These are phyloP conservation scores for Sideroxylon spinosum DNA, from an alignment of 179 eudicot species.

Conservation along the genomic window DNA sequence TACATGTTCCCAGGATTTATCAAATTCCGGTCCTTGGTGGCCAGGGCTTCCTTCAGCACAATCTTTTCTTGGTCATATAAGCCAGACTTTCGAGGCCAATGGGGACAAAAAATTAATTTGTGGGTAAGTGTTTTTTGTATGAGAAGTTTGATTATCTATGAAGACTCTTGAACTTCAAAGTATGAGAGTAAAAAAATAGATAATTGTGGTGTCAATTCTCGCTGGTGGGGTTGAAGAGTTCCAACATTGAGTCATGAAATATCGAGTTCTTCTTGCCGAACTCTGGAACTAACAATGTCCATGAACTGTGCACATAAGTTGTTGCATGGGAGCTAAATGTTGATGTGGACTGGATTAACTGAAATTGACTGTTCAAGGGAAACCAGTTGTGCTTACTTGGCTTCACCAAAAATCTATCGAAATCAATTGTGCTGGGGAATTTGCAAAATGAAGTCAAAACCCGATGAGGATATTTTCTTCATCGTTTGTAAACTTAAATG, in stretches of 20 bases:
- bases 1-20: conserved; percentile 40
- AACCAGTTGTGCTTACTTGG: neutral
- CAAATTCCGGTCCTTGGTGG: conserved; percentile 14
- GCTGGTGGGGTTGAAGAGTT: neutral
- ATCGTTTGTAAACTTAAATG: neutral
- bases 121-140: neutral
- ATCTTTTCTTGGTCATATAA: neutral
- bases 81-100: neutral
- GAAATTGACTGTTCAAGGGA: neutral
- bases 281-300: neutral
- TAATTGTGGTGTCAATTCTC: neutral
- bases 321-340: too few relatives aligned
- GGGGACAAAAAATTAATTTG: neutral
- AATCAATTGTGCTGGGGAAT: conserved; percentile 1
- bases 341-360: neutral
- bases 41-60: neutral
- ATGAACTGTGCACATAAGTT: too few relatives aligned
- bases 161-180: neutral
- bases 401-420: neutral
- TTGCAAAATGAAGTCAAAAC: neutral
- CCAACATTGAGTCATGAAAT: neutral
- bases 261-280: conserved; percentile 18
- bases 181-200: neutral
- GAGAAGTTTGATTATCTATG: neutral
- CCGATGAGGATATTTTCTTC: neutral